Percentiles rank a stretch among this genome's conserved stretches.
phyloP scores from a whole-genome alignment of 352 stramenopile species.

The Pythium chondricola region DNA sequence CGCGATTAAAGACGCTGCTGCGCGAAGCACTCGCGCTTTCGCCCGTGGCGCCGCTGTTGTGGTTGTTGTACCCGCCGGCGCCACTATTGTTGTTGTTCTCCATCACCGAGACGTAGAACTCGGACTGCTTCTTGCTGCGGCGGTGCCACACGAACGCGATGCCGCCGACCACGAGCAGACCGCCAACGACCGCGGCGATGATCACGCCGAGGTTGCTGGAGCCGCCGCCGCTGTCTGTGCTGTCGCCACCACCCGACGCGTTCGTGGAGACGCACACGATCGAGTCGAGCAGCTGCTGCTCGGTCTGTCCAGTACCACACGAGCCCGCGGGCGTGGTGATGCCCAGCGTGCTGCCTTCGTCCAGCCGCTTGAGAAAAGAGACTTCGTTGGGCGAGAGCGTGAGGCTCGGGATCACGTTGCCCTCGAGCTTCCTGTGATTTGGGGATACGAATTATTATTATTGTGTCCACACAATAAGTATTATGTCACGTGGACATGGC shows the following conservation, averaged over 20 bases:
- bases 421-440: constrained; percentile 35
- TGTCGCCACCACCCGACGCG: not conserved
- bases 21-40: too few species aligned
- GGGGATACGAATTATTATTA: too few species aligned
- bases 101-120: constrained; percentile 24
- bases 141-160: constrained; percentile 46
- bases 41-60: constrained; percentile 10
- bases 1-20: constrained; percentile 12
- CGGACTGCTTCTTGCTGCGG: constrained; percentile 28
- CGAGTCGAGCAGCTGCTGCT: constrained; percentile 39
- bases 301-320: constrained; percentile 25
- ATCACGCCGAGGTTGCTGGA: constrained; percentile 44
- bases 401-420: constrained; percentile 45
- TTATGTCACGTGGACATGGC: too few species aligned
- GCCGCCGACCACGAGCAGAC: constrained; percentile 37
- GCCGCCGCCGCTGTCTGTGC: constrained; percentile 3
- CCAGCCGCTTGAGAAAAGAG: constrained; percentile 20
- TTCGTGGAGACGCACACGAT: constrained; percentile 51
- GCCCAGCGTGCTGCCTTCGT: constrained; percentile 32
- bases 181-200: constrained; percentile 39
- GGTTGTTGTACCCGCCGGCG: not conserved
- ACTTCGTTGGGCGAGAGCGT: constrained; percentile 21
- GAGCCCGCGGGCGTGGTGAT: constrained; percentile 22
- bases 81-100: constrained; percentile 2
- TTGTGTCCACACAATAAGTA: too few species aligned